Evolutionary conservation across 2,329 filamentous ascomycete species (phyloP).

Genomic region (Bimuria novae-zelandiae): DNA sequence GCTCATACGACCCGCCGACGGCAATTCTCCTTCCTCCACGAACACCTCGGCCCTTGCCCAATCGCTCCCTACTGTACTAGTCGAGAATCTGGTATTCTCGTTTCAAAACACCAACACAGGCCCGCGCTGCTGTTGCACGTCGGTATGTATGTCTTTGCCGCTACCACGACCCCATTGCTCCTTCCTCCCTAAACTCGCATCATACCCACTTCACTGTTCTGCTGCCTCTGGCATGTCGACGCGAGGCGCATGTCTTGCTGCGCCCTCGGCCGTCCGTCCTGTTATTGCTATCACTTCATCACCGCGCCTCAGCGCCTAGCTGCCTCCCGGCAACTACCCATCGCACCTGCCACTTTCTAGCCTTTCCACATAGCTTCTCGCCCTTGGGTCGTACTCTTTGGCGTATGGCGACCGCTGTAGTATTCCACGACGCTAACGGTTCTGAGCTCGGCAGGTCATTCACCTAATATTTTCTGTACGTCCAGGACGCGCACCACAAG

Average conservation of each 20-base stretch:
- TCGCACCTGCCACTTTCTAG: slow-evolving; percentile 7
- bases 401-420: slow-evolving; percentile 26
- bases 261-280: slow-evolving; percentile 14
- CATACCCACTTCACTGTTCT: not conserved
- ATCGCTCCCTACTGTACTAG: slow-evolving; percentile 48
- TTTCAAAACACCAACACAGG: slow-evolving; percentile 35
- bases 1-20: slow-evolving; percentile 6
- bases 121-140: slow-evolving; percentile 29
- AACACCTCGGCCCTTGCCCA: slow-evolving; percentile 38
- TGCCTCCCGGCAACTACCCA: slow-evolving; percentile 6
- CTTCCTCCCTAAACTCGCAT: no score
- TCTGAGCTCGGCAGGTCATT: slow-evolving; percentile 39
- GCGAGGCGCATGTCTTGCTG: not conserved
- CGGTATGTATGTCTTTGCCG: slow-evolving; percentile 39
- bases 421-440: slow-evolving; percentile 38
- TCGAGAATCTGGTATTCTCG: slow-evolving; percentile 51
- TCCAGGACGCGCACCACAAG: slow-evolving; percentile 32
- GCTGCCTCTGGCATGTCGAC: slow-evolving; percentile 3
- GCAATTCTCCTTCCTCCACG: slow-evolving; percentile 27
- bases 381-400: not conserved
- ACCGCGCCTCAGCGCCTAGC: slow-evolving; percentile 13
- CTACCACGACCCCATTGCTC: slow-evolving; percentile 12
- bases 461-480: slow-evolving; percentile 41
- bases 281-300: slow-evolving; percentile 13
- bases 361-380: slow-evolving; percentile 5